phyloP scores from a whole-genome alignment of 2,329 filamentous ascomycete genomes.

The Talaromyces sp. region DNA sequence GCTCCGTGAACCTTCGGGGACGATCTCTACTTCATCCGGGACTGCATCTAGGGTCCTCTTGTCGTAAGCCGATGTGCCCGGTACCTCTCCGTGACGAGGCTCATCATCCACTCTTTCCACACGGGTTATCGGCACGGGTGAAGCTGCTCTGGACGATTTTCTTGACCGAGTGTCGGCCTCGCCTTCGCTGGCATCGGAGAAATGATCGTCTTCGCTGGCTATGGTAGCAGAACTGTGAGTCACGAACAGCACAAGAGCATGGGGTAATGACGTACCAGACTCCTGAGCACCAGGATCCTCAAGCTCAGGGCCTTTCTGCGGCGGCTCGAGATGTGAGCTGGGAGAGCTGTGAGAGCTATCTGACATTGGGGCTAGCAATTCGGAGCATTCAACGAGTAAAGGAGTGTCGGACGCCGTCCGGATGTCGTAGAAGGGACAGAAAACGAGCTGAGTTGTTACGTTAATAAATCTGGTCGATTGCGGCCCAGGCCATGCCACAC shows the following conservation, averaged over 20 bases:
- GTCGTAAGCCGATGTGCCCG: conserved; percentile 59
- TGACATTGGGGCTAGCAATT: conserved; percentile 31
- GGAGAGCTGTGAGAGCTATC: conserved; percentile 35
- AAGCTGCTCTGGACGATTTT: conserved; percentile 42
- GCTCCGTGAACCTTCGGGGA: conserved; percentile 45
- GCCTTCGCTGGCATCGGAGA: conserved; percentile 64
- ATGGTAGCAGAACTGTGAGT: conserved; percentile 26
- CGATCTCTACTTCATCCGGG: conserved; percentile 61
- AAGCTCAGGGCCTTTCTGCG: conserved; percentile 53
- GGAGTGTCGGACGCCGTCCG: not conserved
- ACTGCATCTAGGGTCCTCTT: conserved; percentile 58
- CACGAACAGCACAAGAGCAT: not conserved
- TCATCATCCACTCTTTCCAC: conserved; percentile 61
- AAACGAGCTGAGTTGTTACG: conserved; percentile 9
- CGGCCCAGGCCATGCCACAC: conserved; percentile 18
- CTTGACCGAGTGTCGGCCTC: conserved; percentile 33
- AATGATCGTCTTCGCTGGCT: conserved; percentile 59
- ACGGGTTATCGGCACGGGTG: conserved; percentile 59
- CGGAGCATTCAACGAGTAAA: conserved; percentile 21
- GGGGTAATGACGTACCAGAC: conserved; percentile 42
- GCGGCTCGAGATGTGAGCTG: conserved; percentile 49
- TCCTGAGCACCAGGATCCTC: conserved; percentile 57
- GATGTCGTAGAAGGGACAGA: conserved; percentile 12
- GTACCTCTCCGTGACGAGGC: conserved; percentile 59
- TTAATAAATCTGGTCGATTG: conserved; percentile 22